A percentile compares a stretch with the other conserved stretches of the same genome.
phyloP scores from a whole-genome alignment of 2,329 filamentous ascomycete species.

The Tolypocladium endophyticum region DNA sequence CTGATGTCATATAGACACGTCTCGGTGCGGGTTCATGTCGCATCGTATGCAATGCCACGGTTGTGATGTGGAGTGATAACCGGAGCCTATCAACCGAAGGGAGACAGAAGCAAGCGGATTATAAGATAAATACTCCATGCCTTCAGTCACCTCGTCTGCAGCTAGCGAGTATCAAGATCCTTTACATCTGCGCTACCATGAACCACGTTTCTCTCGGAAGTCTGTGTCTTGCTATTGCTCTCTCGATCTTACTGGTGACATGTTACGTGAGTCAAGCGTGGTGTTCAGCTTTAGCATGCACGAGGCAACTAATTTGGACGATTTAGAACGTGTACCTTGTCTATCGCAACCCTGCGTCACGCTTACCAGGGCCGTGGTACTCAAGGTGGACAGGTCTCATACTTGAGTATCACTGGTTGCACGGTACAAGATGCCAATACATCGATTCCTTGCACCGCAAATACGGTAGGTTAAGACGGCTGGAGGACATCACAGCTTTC shows the following conservation, averaged over 20 bases:
- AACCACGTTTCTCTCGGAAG: background rate
- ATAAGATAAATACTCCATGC: background rate
- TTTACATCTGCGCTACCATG: background rate
- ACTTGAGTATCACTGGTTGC: constrained; percentile 1
- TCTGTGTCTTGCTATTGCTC: background rate
- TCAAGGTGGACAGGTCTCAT: constrained; percentile 2
- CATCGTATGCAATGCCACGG: background rate
- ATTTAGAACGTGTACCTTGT: background rate
- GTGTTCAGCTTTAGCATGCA: no score
- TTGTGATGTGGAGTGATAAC: background rate
- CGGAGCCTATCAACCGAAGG: background rate
- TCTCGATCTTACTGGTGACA: background rate
- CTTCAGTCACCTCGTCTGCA: background rate
- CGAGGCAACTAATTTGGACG: background rate
- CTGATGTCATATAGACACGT: background rate
- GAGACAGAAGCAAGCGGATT: background rate
- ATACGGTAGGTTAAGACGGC: constrained; percentile 8
- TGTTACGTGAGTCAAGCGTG: background rate
- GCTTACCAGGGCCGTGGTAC: constrained; percentile 6
- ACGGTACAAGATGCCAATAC: constrained; percentile 5
- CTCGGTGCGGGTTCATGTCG: background rate
- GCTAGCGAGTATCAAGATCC: background rate
- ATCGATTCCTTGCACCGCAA: constrained; percentile 11
- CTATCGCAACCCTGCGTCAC: background rate
- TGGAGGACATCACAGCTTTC: background rate